Evolutionary conservation across 163 green algal species (phyloP).

Genomic region (Prototheca cutis): DNA sequence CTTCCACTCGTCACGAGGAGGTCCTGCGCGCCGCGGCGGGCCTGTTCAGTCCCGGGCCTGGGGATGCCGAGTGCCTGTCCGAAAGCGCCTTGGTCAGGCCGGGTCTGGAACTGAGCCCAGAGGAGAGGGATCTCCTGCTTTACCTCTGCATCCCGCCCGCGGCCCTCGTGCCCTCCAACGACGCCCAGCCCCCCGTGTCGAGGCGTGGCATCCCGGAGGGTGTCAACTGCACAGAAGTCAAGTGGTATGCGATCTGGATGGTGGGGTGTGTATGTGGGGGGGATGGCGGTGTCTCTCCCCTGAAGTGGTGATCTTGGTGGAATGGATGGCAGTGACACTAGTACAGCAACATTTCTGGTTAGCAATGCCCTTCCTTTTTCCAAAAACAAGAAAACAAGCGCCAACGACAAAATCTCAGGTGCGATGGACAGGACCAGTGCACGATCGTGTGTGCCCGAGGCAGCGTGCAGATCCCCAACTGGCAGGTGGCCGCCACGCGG

Average conservation of each 20-base stretch:
- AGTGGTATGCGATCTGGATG: constrained; percentile 30
- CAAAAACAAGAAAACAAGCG: no score
- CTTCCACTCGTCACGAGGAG: neutral
- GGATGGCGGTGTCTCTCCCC: no score
- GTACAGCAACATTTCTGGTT: no score
- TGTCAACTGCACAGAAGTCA: constrained; percentile 17
- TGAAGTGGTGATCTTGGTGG: no score
- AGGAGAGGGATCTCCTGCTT: constrained; percentile 10
- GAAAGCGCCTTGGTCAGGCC: neutral
- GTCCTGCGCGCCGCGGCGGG: neutral
- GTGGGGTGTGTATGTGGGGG: no score
- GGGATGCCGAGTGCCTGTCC: neutral
- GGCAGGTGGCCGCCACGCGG: constrained; percentile 33
- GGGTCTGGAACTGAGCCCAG: constrained; percentile 9
- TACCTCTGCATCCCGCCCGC: constrained; percentile 13
- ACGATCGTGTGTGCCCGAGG: constrained; percentile 41
- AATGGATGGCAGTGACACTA: no score
- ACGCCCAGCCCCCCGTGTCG: neutral
- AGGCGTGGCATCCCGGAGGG: constrained; percentile 23
- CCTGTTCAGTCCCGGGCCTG: neutral
- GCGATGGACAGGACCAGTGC: constrained; percentile 38
- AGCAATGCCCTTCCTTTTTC: no score
- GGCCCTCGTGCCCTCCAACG: neutral
- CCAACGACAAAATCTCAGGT: constrained; percentile 23
- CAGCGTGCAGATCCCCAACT: constrained; percentile 41